A percentile compares a stretch with the other conserved stretches of the same genome.
These are phyloP conservation scores for Diaporthe vexans DNA, from an alignment of 2,329 filamentous ascomycete species.

Conservation along the genomic window DNA sequence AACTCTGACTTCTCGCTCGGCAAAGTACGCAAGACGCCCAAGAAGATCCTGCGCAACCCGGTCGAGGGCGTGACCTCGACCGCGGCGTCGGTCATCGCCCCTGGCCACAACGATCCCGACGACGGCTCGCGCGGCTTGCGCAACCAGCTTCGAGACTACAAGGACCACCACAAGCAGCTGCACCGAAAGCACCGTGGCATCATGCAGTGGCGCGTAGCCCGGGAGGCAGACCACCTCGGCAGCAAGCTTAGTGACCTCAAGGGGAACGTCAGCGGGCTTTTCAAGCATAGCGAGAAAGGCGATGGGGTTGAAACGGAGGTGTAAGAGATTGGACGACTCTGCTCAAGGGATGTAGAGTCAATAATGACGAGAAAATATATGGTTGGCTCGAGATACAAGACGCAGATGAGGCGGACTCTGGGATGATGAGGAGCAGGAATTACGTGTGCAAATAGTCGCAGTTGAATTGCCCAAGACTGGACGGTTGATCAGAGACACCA, in stretches of 20 bases:
- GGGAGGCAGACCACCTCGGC: conserved; percentile 66
- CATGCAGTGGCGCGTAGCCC: conserved; percentile 79
- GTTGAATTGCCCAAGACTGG: not conserved
- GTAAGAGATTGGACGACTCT: conserved; percentile 51
- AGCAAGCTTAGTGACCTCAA: conserved; percentile 68
- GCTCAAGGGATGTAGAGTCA: no score
- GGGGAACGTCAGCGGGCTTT: conserved; percentile 68
- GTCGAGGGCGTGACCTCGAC: conserved; percentile 43
- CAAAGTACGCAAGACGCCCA: conserved; percentile 51
- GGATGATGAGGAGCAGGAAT: not conserved
- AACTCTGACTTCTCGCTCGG: conserved; percentile 40
- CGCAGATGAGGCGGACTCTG: not conserved
- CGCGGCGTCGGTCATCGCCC: conserved; percentile 32
- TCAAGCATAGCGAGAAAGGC: conserved; percentile 72
- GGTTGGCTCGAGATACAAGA: not conserved
- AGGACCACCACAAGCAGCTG: conserved; percentile 69
- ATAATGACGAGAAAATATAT: not conserved
- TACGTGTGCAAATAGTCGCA: not conserved
- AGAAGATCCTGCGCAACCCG: conserved; percentile 43
- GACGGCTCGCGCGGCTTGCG: conserved; percentile 61
- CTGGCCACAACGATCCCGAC: conserved; percentile 54
- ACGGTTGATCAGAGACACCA: not conserved
- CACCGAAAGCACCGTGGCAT: conserved; percentile 77
- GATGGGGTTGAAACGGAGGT: conserved; percentile 78
- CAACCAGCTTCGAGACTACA: conserved; percentile 71